Evolutionary conservation across 371 early-diverging fungal genomes (phyloP).

Genomic region (Actinomucor elegans): DNA sequence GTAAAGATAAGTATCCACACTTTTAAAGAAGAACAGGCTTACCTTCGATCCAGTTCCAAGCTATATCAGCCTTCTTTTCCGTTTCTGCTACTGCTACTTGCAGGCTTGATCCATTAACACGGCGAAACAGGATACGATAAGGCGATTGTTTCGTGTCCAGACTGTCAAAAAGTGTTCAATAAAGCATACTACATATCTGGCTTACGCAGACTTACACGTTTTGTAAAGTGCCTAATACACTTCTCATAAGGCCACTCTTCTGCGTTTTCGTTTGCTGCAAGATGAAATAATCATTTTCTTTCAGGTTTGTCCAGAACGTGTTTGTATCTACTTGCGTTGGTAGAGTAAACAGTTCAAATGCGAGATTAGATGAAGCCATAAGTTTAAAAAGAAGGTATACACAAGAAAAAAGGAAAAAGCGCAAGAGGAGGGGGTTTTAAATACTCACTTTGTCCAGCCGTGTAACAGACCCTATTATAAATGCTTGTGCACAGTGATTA

Average conservation of each 20-base stretch:
- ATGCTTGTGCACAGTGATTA: too few relatives aligned
- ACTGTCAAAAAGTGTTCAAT: conserved; percentile 23
- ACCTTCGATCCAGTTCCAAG: conserved; percentile 91
- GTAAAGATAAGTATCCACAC: not conserved
- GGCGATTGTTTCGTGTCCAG: conserved; percentile 94
- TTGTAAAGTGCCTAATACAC: conserved; percentile 78
- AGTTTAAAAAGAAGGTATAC: too few relatives aligned
- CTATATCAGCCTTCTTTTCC: conserved; percentile 76
- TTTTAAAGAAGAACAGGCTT: too few relatives aligned
- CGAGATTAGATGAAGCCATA: conserved; percentile 13
- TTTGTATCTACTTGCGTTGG: conserved; percentile 37
- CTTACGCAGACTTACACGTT: conserved; percentile 81
- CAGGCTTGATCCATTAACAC: conserved; percentile 48
- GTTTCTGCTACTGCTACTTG: conserved; percentile 79
- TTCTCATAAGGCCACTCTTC: conserved; percentile 59
- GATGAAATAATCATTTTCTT: conserved; percentile 62
- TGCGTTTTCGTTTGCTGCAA: conserved; percentile 70
- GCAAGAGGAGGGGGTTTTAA: too few relatives aligned
- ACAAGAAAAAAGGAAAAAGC: too few relatives aligned
- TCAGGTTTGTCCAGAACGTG: conserved; percentile 63
- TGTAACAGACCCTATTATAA: too few relatives aligned
- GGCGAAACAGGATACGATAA: conserved; percentile 83
- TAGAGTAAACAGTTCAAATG: conserved; percentile 41
- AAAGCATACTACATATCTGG: too few relatives aligned
- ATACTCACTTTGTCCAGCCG: too few relatives aligned